phyloP scores from a whole-genome alignment of 306 rosid species.

The Pueraria montana region DNA sequence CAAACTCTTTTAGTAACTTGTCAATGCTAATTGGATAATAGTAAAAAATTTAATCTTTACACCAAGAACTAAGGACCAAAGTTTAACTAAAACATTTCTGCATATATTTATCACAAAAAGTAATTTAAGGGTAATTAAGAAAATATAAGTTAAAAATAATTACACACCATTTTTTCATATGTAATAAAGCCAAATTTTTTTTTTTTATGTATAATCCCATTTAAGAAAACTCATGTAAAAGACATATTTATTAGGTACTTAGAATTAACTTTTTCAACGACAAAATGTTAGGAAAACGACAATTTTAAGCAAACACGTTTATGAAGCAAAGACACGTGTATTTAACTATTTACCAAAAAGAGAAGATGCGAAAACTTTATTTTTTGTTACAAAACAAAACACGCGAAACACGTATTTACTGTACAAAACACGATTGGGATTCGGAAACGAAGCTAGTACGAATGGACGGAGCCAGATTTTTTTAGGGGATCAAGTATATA shows the following conservation, averaged over 20 bases:
- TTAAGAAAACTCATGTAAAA: neutral
- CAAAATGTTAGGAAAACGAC: neutral
- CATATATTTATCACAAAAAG: too few species aligned
- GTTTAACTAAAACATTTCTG: too few species aligned
- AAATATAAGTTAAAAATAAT: neutral
- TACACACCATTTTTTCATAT: neutral
- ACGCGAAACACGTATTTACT: constrained; percentile 12
- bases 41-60: too few species aligned
- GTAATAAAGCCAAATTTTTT: neutral
- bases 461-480: neutral
- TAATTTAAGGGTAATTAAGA: neutral
- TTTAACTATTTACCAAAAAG: neutral
- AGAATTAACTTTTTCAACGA: neutral
- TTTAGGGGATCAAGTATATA: too few species aligned
- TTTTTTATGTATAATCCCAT: neutral
- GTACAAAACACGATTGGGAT: neutral
- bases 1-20: neutral
- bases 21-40: neutral
- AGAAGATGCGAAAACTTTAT: neutral
- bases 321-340: neutral
- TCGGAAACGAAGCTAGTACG: neutral
- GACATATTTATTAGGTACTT: neutral
- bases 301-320: neutral
- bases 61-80: too few species aligned
- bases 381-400: neutral